phyloP scores from a whole-genome alignment of 73 alveolate genomes.

The Paramecium primaurelia region DNA sequence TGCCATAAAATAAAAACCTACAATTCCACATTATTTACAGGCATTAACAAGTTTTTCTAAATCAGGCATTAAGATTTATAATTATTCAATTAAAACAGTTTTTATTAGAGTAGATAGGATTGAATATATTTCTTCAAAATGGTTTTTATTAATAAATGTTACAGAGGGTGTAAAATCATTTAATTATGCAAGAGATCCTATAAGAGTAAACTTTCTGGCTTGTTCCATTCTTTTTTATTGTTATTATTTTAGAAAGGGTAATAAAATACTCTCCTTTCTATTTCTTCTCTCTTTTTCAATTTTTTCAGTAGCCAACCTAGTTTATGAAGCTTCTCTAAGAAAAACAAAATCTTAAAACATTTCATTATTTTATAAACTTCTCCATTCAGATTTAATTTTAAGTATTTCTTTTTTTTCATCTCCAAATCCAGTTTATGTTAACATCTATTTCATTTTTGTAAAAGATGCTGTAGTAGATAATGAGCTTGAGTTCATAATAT shows the following conservation, averaged over 20 bases:
- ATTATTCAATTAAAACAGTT: not conserved
- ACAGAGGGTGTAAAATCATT: not conserved
- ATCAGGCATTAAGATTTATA: not conserved
- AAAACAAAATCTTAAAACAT: slow-evolving; percentile 33
- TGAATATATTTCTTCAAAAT: not conserved
- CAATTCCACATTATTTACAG: slow-evolving; percentile 15
- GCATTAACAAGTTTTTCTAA: not conserved
- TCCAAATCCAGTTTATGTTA: not conserved
- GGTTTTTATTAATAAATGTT: not conserved
- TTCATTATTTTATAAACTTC: slow-evolving; percentile 3
- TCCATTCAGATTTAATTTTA: slow-evolving; percentile 42
- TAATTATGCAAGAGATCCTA: not conserved
- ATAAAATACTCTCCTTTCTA: not conserved
- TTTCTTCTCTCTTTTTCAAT: not conserved
- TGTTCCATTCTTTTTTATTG: slow-evolving; percentile 19
- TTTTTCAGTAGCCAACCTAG: not conserved
- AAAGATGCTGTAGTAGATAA: slow-evolving; percentile 44
- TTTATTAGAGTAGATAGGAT: not conserved
- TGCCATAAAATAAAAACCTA: slow-evolving; percentile 28
- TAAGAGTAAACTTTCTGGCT: not conserved
- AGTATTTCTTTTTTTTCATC: slow-evolving; percentile 3
- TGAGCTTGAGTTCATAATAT: slow-evolving; percentile 20
- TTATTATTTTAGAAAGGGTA: not conserved
- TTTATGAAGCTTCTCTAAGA: not conserved
- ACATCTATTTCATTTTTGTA: not conserved